Conservation (phyloP, 2,329 filamentous ascomycete species). For the Pestalotiopsis fici region DNA sequence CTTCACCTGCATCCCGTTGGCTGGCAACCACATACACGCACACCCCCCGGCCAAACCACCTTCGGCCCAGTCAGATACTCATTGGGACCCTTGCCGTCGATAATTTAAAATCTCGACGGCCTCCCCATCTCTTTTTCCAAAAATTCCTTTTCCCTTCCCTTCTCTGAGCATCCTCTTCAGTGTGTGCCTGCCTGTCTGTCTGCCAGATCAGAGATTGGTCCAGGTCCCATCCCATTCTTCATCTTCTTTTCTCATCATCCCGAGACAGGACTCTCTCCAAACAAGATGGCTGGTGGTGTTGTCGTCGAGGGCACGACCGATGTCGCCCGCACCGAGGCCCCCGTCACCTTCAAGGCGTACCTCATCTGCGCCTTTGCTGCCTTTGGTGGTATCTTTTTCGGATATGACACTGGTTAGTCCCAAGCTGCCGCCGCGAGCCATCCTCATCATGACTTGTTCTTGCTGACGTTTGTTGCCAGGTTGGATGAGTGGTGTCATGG, state of each 20-base stretch:
- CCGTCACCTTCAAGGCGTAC: slow-evolving; percentile 56
- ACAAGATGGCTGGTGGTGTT: slow-evolving; percentile 28
- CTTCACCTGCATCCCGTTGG: background rate
- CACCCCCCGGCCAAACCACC: background rate
- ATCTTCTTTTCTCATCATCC: background rate
- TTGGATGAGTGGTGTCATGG: slow-evolving; percentile 53
- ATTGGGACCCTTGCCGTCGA: background rate
- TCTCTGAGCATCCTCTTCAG: background rate
- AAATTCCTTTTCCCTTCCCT: background rate
- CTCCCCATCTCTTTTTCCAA: background rate
- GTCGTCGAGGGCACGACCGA: slow-evolving; percentile 42
- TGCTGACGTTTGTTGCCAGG: slow-evolving; percentile 35
- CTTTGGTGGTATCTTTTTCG: slow-evolving; percentile 39
- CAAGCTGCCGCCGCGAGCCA: background rate
- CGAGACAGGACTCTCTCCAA: slow-evolving; percentile 3
- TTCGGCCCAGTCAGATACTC: background rate
- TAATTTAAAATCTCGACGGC: slow-evolving; percentile 1
- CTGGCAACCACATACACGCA: background rate
- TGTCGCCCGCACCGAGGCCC: slow-evolving; percentile 56
- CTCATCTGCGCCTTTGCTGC: slow-evolving; percentile 33
- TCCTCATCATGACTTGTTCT: background rate
- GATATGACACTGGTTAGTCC: slow-evolving; percentile 36
- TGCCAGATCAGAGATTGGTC: slow-evolving; percentile 4
- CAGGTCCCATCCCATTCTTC: background rate
- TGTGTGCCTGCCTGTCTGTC: background rate